A percentile compares a stretch with the other conserved stretches of the same genome.
phyloP scores from a whole-genome alignment of 148 eudicot genomes.

The Camellia granthamiana region DNA sequence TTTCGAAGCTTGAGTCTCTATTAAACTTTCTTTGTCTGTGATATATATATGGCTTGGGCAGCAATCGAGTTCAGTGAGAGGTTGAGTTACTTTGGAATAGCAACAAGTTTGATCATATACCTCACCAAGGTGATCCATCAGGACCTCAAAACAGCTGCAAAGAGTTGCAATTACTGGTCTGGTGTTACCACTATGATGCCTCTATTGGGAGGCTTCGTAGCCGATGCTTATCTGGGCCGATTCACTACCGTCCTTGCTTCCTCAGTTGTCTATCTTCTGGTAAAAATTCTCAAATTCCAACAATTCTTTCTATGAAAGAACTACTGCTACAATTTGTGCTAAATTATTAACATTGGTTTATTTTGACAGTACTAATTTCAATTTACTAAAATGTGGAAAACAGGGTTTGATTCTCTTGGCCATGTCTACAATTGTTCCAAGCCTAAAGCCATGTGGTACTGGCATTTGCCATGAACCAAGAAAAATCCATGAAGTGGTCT shows the following conservation, averaged over 20 bases:
- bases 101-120: constrained; percentile 70
- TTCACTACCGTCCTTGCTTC: constrained; percentile 56
- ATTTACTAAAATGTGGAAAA: not conserved
- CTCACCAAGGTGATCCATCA: constrained; percentile 69
- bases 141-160: constrained; percentile 75
- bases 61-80: constrained; percentile 92
- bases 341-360: too few relatives aligned
- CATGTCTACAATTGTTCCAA: constrained; percentile 54
- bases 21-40: not conserved
- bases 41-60: constrained; percentile 23
- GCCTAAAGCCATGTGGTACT: constrained; percentile 48
- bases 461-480: constrained; percentile 35
- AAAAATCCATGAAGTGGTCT: constrained; percentile 45
- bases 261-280: constrained; percentile 59
- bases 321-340: too few relatives aligned
- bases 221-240: constrained; percentile 76
- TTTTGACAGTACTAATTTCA: too few relatives aligned
- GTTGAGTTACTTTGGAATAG: constrained; percentile 75
- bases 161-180: constrained; percentile 59
- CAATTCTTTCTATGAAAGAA: not conserved
- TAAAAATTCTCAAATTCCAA: constrained; percentile 11
- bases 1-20: not conserved
- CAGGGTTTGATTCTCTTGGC: constrained; percentile 66
- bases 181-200: constrained; percentile 85
- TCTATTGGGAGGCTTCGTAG: constrained; percentile 72